phyloP scores from a whole-genome alignment of 1,139 yeast genomes.

The Kodamaea ohmeri region DNA sequence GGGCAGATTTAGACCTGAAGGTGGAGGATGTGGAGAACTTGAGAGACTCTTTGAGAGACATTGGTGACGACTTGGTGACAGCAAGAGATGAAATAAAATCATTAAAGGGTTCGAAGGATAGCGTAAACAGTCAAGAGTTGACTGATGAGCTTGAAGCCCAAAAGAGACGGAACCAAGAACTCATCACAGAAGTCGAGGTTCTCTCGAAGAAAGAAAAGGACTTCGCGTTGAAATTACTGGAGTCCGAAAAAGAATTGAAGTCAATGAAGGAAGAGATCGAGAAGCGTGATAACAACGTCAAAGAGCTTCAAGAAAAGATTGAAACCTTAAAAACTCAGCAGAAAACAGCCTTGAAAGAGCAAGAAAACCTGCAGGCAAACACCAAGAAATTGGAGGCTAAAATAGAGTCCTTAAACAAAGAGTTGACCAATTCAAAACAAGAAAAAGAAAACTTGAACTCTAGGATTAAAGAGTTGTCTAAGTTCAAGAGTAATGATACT shows the following conservation, averaged over 20 bases:
- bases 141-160: constrained; percentile 8
- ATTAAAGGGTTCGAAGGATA: constrained; percentile 10
- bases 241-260: constrained; percentile 11
- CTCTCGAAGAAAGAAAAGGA: constrained; percentile 6
- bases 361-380: constrained; percentile 12
- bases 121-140: constrained; percentile 7
- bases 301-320: constrained; percentile 3
- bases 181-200: constrained; percentile 5
- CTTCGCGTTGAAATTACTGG: constrained; percentile 10
- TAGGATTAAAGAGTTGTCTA: constrained; percentile 31
- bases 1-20: constrained; percentile 26
- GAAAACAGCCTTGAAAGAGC: constrained; percentile 14
- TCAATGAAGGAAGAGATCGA: constrained; percentile 7
- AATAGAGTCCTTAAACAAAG: constrained; percentile 17
- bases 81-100: constrained; percentile 42
- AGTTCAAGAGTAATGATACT: constrained; percentile 37
- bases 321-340: too few relatives aligned
- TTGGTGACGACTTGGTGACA: constrained; percentile 73
- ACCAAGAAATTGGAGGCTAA: constrained; percentile 12
- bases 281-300: constrained; percentile 4
- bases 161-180: constrained; percentile 6
- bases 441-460: constrained; percentile 28
- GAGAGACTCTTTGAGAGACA: constrained; percentile 67
- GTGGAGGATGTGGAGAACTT: constrained; percentile 55
- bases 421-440: constrained; percentile 21